Conservation (phyloP, 768 basidiomycete genomes). For the Boletus vermiculosoides region DNA sequence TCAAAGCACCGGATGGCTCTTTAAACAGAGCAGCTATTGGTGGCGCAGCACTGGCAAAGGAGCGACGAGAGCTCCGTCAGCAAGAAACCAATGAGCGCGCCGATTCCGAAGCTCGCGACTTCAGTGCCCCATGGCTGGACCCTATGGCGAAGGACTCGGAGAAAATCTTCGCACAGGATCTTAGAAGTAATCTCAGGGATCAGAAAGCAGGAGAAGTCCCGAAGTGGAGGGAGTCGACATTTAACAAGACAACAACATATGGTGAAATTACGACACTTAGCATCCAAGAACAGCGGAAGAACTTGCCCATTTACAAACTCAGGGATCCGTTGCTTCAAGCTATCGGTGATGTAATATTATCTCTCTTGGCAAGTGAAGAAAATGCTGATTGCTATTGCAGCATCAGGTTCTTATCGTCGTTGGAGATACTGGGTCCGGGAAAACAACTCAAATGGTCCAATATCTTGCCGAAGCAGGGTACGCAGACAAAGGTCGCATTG, state of each 20-base stretch:
- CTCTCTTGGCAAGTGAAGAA: slow-evolving; percentile 1
- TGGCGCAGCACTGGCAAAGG: slow-evolving; percentile 91
- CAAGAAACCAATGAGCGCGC: slow-evolving; percentile 94
- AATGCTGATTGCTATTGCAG: slow-evolving; percentile 21
- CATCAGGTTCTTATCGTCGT: slow-evolving; percentile 97
- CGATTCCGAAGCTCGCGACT: slow-evolving; percentile 91
- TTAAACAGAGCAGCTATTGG: slow-evolving; percentile 93
- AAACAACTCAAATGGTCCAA: slow-evolving; percentile 99
- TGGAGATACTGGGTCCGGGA: slow-evolving; percentile 98
- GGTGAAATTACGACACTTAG: slow-evolving; percentile 88
- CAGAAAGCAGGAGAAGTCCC: slow-evolving; percentile 82
- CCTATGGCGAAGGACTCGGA: slow-evolving; percentile 92
- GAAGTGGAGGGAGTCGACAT: slow-evolving; percentile 88
- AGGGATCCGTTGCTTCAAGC: slow-evolving; percentile 88
- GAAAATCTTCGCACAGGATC: slow-evolving; percentile 89
- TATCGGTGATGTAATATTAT: slow-evolving; percentile 70
- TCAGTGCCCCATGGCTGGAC: slow-evolving; percentile 96
- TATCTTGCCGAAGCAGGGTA: slow-evolving; percentile 95
- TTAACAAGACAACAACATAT: slow-evolving; percentile 94
- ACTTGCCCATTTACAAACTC: slow-evolving; percentile 92
- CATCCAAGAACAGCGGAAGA: slow-evolving; percentile 92
- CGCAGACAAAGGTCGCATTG: slow-evolving; percentile 87
- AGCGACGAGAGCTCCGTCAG: slow-evolving; percentile 89
- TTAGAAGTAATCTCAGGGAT: slow-evolving; percentile 76
- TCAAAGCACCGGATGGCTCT: slow-evolving; percentile 98